A percentile compares a stretch with the other conserved stretches of the same genome.
Conservation (phyloP, 192 early-diverging fungal species). For the Globomyces pollinis-pini region DNA sequence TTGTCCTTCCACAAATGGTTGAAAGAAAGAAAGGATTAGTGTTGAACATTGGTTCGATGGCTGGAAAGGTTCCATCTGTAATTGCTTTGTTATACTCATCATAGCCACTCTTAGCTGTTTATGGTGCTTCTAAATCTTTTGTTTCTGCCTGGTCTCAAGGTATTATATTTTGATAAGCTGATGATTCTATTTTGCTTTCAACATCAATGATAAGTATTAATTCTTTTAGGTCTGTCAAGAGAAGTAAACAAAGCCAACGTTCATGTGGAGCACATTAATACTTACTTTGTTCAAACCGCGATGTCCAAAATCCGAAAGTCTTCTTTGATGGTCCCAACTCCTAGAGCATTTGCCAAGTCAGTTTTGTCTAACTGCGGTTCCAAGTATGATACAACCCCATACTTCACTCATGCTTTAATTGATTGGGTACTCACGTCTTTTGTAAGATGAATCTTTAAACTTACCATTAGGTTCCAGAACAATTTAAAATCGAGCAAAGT, state of each 20-base stretch:
- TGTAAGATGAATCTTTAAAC: too few species aligned
- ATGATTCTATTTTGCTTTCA: too few species aligned
- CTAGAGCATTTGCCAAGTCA: conserved; percentile 66
- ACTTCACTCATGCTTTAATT: conserved; percentile 57
- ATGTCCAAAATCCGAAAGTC: conserved; percentile 90
- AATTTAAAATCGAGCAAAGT: conserved; percentile 51
- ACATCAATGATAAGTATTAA: too few species aligned
- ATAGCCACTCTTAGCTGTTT: conserved; percentile 63
- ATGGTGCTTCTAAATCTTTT: conserved; percentile 82
- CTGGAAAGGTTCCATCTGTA: conserved; percentile 75
- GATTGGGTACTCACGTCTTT: conserved; percentile 63
- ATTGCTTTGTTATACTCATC: not conserved
- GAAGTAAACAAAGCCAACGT: conserved; percentile 67
- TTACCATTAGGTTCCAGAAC: conserved; percentile 42
- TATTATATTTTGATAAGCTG: too few species aligned
- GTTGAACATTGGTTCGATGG: conserved; percentile 88
- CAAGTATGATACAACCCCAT: conserved; percentile 60
- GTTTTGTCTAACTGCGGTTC: conserved; percentile 62
- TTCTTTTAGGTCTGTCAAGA: conserved; percentile 66
- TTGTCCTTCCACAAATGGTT: conserved; percentile 76
- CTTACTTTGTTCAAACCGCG: conserved; percentile 89
- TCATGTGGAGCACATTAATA: conserved; percentile 85
- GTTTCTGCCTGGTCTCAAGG: conserved; percentile 2
- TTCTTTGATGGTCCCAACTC: conserved; percentile 70
- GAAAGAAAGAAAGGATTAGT: conserved; percentile 68